These are phyloP conservation scores for Cyberlindnera bimundalis DNA, from an alignment of 805 yeast genomes.

Conservation along the genomic window DNA sequence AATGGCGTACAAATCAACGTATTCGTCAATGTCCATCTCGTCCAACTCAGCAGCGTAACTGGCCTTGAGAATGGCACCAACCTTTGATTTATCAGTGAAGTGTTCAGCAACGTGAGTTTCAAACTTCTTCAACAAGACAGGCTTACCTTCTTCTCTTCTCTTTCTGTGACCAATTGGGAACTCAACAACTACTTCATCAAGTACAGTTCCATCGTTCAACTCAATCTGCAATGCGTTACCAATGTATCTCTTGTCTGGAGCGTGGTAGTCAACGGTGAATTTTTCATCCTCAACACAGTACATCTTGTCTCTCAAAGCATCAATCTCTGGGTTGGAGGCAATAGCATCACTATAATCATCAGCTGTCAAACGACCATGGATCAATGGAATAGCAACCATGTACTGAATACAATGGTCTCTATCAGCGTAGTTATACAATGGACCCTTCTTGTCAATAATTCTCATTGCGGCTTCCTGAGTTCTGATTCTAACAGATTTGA, in stretches of 20 bases:
- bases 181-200: conserved; percentile 51
- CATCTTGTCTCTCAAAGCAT: conserved; percentile 51
- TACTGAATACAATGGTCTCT: conserved; percentile 64
- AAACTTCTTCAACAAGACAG: conserved; percentile 48
- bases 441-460: conserved; percentile 58
- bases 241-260: conserved; percentile 53
- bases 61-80: conserved; percentile 36
- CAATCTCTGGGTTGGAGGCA: conserved; percentile 51
- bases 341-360: conserved; percentile 51
- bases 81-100: conserved; percentile 35
- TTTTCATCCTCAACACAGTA: conserved; percentile 46
- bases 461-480: conserved; percentile 63
- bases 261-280: conserved; percentile 51
- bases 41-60: conserved; percentile 33
- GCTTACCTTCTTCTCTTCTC: conserved; percentile 59
- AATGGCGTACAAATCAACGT: conserved; percentile 38
- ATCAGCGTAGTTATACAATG: conserved; percentile 60
- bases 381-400: conserved; percentile 56
- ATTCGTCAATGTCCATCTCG: conserved; percentile 44
- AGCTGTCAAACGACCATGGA: conserved; percentile 54
- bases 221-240: conserved; percentile 52
- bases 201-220: conserved; percentile 49
- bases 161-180: conserved; percentile 57
- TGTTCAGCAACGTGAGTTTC: conserved; percentile 48
- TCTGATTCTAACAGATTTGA: conserved; percentile 45